Conservation (phyloP, 495 filamentous ascomycete genomes). For the Aspergillus ostianus region DNA sequence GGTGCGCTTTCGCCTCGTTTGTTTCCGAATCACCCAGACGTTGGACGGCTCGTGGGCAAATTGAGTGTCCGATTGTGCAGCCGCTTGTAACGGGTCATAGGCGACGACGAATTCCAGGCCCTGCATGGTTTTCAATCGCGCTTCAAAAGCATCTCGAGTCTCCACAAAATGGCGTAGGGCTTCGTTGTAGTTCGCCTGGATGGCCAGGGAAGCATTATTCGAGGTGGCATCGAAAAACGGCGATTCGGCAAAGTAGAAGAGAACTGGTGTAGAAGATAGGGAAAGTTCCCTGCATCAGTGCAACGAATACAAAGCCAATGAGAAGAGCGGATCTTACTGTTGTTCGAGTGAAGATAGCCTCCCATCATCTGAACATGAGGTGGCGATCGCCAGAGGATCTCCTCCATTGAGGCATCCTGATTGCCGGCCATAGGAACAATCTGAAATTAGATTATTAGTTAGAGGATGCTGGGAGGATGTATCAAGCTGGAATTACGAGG, state of each 20-base stretch:
- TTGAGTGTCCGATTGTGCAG: slow-evolving; percentile 60
- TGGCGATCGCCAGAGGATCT: slow-evolving; percentile 72
- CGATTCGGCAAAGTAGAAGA: slow-evolving; percentile 86
- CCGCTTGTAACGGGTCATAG: slow-evolving; percentile 65
- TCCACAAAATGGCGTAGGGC: slow-evolving; percentile 60
- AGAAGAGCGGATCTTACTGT: slow-evolving; percentile 32
- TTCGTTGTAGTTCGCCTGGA: slow-evolving; percentile 73
- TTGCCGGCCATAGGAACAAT: slow-evolving; percentile 26
- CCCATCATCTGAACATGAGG: slow-evolving; percentile 58
- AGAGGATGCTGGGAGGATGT: neutral
- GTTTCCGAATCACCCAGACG: slow-evolving; percentile 92
- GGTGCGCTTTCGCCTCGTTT: slow-evolving; percentile 62
- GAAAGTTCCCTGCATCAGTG: neutral
- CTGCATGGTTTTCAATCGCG: slow-evolving; percentile 68
- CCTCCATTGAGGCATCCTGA: slow-evolving; percentile 67
- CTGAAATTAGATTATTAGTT: neutral
- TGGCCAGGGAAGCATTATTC: slow-evolving; percentile 77
- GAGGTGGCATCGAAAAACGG: slow-evolving; percentile 89
- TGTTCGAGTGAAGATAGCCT: slow-evolving; percentile 50
- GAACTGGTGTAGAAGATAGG: slow-evolving; percentile 43
- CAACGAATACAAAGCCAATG: neutral
- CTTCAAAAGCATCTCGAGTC: slow-evolving; percentile 79
- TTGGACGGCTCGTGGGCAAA: slow-evolving; percentile 55
- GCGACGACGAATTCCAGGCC: slow-evolving; percentile 80
- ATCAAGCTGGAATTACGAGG: neutral